These are phyloP conservation scores for Boeremia lycopersici DNA, from an alignment of 2,329 filamentous ascomycete species.

Conservation along the genomic window DNA sequence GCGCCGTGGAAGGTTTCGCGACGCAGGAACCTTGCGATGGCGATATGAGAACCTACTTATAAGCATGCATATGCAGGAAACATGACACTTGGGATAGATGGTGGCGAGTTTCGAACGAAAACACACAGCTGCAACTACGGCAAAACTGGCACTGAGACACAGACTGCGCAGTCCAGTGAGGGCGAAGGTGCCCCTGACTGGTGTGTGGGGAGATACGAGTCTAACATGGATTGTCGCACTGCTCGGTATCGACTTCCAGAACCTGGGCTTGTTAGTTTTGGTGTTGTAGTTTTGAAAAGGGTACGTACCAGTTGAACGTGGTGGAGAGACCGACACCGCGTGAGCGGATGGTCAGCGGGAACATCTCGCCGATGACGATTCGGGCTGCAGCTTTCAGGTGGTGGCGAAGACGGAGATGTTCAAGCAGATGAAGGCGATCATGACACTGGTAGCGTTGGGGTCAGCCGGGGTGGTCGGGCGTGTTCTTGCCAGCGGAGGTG, in stretches of 20 bases:
- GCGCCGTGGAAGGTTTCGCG: not conserved
- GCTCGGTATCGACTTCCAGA: conserved; percentile 66
- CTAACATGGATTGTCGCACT: too few relatives aligned
- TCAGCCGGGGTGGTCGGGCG: conserved; percentile 46
- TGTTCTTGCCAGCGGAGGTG: conserved; percentile 43
- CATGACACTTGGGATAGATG: not conserved
- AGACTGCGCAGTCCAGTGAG: too few relatives aligned
- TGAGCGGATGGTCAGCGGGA: conserved; percentile 86
- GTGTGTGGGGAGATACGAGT: too few relatives aligned
- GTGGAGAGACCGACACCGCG: conserved; percentile 84
- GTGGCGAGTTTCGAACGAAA: not conserved
- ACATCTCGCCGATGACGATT: conserved; percentile 86
- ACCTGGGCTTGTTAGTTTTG: conserved; percentile 69
- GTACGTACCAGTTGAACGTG: conserved; percentile 54
- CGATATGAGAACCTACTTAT: not conserved
- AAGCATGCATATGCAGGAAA: not conserved
- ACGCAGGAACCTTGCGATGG: not conserved
- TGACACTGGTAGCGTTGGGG: conserved; percentile 40
- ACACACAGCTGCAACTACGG: not conserved
- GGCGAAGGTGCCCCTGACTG: too few relatives aligned
- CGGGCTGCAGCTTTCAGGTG: conserved; percentile 79
- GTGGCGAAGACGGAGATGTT: conserved; percentile 91
- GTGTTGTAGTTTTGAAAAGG: not conserved
- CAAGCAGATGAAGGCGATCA: conserved; percentile 90
- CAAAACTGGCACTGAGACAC: too few relatives aligned